phyloP scores from a whole-genome alignment of 768 basidiomycete genomes.

The Tulasnella sp. region DNA sequence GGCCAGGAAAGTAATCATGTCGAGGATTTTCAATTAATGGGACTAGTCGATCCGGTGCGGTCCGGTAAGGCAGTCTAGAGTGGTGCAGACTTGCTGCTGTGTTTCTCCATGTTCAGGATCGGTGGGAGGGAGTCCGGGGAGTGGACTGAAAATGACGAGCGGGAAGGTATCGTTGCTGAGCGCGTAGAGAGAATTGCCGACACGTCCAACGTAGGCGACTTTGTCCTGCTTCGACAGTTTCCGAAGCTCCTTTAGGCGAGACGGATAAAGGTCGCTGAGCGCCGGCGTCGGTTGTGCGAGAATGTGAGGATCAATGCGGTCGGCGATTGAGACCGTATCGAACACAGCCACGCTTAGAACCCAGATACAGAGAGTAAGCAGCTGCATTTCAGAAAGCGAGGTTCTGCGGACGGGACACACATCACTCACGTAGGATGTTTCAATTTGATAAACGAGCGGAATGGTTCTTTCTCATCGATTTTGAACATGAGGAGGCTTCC shows the following conservation, averaged over 20 bases:
- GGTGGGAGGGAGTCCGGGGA: neutral
- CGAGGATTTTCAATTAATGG: constrained; percentile 60
- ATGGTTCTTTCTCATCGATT: constrained; percentile 23
- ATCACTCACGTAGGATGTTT: constrained; percentile 56
- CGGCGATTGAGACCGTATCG: constrained; percentile 51
- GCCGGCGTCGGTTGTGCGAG: constrained; percentile 80
- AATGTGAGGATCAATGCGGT: constrained; percentile 59
- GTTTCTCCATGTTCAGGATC: constrained; percentile 1
- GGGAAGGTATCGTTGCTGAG: constrained; percentile 79
- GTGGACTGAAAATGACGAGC: constrained; percentile 47
- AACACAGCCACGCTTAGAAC: constrained; percentile 67
- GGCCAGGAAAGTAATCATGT: constrained; percentile 78
- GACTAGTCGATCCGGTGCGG: constrained; percentile 43
- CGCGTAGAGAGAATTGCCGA: constrained; percentile 71
- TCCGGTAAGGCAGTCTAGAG: constrained; percentile 24
- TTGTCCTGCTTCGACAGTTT: constrained; percentile 44
- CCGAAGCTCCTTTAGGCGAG: constrained; percentile 28
- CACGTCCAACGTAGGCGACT: constrained; percentile 73
- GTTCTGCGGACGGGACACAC: neutral
- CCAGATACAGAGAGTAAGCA: neutral
- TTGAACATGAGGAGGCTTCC: constrained; percentile 70
- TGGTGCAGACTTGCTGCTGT: constrained; percentile 19
- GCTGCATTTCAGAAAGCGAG: neutral
- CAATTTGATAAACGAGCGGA: constrained; percentile 55
- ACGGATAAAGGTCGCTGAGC: constrained; percentile 64